Conservation (phyloP, 2,329 filamentous ascomycete genomes). For the Shiraia bambusicola region DNA sequence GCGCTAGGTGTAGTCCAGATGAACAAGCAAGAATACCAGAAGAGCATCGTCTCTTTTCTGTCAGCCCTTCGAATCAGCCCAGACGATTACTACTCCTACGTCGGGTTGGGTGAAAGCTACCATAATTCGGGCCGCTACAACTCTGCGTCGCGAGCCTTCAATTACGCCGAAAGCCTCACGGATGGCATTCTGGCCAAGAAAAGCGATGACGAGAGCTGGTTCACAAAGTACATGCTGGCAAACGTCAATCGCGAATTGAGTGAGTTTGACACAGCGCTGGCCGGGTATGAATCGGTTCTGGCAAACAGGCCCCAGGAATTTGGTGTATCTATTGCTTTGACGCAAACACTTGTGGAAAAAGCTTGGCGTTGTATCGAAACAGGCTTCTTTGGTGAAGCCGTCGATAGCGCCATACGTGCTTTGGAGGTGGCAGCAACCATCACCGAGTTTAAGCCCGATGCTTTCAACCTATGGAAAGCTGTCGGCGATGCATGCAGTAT, state of each 20-base stretch:
- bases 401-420: slow-evolving; percentile 67
- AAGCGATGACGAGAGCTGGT: slow-evolving; percentile 75
- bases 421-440: slow-evolving; percentile 68
- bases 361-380: slow-evolving; percentile 75
- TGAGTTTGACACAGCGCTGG: slow-evolving; percentile 81
- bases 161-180: slow-evolving; percentile 78
- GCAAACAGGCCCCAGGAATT: slow-evolving; percentile 70
- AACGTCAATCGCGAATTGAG: slow-evolving; percentile 92
- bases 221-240: slow-evolving; percentile 93
- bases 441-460: slow-evolving; percentile 61
- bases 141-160: slow-evolving; percentile 88
- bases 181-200: slow-evolving; percentile 57
- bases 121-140: slow-evolving; percentile 91
- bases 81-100: slow-evolving; percentile 90
- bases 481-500: slow-evolving; percentile 85
- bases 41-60: slow-evolving; percentile 89
- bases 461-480: slow-evolving; percentile 95
- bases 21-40: slow-evolving; percentile 87
- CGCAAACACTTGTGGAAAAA: slow-evolving; percentile 85
- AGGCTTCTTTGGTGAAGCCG: slow-evolving; percentile 82
- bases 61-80: slow-evolving; percentile 81
- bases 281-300: slow-evolving; percentile 74
- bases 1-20: slow-evolving; percentile 91
- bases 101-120: slow-evolving; percentile 96
- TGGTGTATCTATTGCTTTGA: slow-evolving; percentile 81